Base-by-base conservation (phyloP, 169 alveolate species). In the Cryptosporidium tyzzeri region DNA sequence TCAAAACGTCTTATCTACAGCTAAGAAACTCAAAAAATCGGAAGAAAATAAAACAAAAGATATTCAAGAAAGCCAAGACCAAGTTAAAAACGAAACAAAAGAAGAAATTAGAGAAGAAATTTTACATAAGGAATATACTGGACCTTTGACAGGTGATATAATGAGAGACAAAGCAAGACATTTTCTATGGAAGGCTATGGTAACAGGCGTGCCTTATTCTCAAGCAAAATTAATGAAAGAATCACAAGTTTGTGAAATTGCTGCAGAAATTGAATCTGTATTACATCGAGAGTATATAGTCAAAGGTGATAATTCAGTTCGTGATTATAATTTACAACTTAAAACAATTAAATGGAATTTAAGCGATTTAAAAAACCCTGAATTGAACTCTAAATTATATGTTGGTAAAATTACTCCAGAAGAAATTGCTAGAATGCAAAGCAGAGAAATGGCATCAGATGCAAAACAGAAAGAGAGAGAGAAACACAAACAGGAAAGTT, bases 381-480 rank as follows among this genome's bases (percentile, higher is more conserved):
- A 93, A 21, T 94, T 97, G 91, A 97, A 95, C 62, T 92, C 92
- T 55, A 93, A 93, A 84, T 80, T 97, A 62, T 91, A 95, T 91
- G 91, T 85, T n/a, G 98, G 98, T 26, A 91, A 87, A 58, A 93
- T 96, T 14, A 68, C 96, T 0, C 94, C 97, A 10, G 93, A 85
- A 48, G 92, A 84, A 35, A 92, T 97, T 84, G 97, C 97, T 37
- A 84, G 86, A n/a, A 97, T 97, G 99, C 94, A 93, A 65, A 94
- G 96, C 23, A 93, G 89, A 39, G 99, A 97, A 35, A 97, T 97
- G 98, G 97, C 98, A 35, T 93, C 96, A 58, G 98, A 95, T 61
- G 97, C 95, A 80, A 95, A 95, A 91, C 96, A 97, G 92, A 92
- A 93, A 48, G 97, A 96, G 84, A 85, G 98, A 29, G 91, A 92